Conservation (phyloP, 225 moss, liverwort and hornwort genomes). For the Ulota crispa region DNA sequence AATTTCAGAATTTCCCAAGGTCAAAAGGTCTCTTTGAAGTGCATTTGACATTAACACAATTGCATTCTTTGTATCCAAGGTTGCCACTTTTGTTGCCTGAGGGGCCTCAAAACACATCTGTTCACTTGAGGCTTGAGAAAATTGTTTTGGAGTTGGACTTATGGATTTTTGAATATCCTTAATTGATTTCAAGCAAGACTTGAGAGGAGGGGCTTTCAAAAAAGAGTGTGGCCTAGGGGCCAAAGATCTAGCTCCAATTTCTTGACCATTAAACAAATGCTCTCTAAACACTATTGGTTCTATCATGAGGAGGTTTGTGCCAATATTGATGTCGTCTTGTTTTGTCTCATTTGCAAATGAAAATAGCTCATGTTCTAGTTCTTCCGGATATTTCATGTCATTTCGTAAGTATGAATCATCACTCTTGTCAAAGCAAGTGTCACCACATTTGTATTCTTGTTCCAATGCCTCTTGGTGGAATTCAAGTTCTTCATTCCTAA, state of each 20-base stretch:
- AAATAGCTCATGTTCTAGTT: conserved; percentile 21
- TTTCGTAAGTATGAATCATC: not conserved
- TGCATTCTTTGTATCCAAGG: too few relatives aligned
- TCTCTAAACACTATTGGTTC: conserved; percentile 31
- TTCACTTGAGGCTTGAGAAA: too few relatives aligned
- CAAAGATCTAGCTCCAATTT: conserved; percentile 5
- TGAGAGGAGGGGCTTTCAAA: conserved; percentile 17
- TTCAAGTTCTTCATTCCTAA: conserved; percentile 17
- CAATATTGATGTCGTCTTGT: not conserved
- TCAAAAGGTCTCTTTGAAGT: too few relatives aligned
- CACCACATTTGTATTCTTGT: not conserved
- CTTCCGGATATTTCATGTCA: conserved; percentile 15
- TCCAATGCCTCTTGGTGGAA: not conserved
- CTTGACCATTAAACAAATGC: conserved; percentile 6
- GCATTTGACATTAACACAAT: too few relatives aligned
- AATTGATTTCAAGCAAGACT: conserved; percentile 32
- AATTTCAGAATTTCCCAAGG: too few relatives aligned
- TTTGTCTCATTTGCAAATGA: not conserved
- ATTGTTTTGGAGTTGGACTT: not conserved
- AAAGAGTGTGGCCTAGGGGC: conserved; percentile 3
- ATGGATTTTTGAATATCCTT: not conserved
- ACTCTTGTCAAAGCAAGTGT: not conserved
- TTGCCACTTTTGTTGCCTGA: too few relatives aligned
- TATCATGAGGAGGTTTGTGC: conserved; percentile 10
- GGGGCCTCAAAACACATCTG: too few relatives aligned